Evolutionary conservation across 1,284 basidiomycete species (phyloP), one percentile per base, ranked within the genome.

Genomic region (Naganishia albida): DNA sequence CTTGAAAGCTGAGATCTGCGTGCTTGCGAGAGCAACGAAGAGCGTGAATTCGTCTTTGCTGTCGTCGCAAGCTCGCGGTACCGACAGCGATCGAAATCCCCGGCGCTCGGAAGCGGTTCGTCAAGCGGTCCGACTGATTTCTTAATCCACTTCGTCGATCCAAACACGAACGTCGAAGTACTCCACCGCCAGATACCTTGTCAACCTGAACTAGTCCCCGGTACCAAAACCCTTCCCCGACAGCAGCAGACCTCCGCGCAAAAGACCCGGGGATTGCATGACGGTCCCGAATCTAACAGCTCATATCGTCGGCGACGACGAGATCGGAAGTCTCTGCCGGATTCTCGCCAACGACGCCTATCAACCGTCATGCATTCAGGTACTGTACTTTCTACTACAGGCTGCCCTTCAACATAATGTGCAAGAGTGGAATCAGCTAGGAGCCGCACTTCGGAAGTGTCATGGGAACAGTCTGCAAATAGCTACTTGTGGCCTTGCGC

Each of bases 351-450:
- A 30, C 34, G 57, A 50, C 10, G 25, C 8, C 44, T 60, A 60
- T 26, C 57, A 60, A 28, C 57, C 46, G 13, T 49, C 57, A 3
- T 28, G 30, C 4, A 40, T 49, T 40, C 57, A 60, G 18, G 46
- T 60, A 18, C 57, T 60, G 4, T 60, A 60, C 57, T 60, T 60
- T 50, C 57, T 60, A 3, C 46, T 60, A 16, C 46, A 60, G 50
- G 38, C 46, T 15, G 48, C 38, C 20, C 30, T 60, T 39, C 57
- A 60, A n/a, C 46, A 60, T 42, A 20, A 38, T 40, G 23, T 60
- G 28, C 30, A 60, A 26, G 46, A 50, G 1, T 40, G 38, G 39
- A 26, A 39, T 39, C 34, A 50, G 2, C 38, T 60, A 6, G 57
- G 57, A 3, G 10, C 8, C 2, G 57, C 57, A 18, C 34, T 60